These are phyloP conservation scores for Colletotrichum tofieldiae DNA, from an alignment of 2,329 filamentous ascomycete species.

Conservation along the genomic window DNA sequence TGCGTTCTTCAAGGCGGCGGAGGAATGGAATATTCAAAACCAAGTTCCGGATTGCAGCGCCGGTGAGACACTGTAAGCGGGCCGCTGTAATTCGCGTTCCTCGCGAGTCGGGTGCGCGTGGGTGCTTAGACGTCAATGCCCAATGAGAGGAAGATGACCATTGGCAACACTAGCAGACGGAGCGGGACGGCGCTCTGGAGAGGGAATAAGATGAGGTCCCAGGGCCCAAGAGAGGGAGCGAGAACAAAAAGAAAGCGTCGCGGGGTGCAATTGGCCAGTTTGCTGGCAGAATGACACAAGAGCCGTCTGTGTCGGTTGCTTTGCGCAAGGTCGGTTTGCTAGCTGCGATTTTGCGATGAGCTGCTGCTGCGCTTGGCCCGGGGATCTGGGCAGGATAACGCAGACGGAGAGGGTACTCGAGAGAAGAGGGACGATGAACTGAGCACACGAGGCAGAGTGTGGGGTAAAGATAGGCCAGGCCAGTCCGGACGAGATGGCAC, in stretches of 20 bases:
- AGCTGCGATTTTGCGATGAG: not conserved
- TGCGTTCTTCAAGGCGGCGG: conserved; percentile 25
- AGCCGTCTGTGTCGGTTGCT: not conserved
- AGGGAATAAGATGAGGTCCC: not conserved
- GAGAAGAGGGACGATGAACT: conserved; percentile 4
- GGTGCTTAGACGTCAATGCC: conserved; percentile 15
- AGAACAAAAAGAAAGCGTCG: not conserved
- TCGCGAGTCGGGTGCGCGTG: not conserved
- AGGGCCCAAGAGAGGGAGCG: not conserved
- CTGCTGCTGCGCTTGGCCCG: not conserved
- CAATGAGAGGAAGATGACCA: not conserved
- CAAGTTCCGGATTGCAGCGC: not conserved
- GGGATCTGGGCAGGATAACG: not conserved
- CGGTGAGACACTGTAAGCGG: conserved; percentile 31
- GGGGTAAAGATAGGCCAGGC: conserved; percentile 30
- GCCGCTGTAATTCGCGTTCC: conserved; percentile 23
- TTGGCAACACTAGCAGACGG: conserved; percentile 1
- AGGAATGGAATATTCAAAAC: conserved; percentile 19
- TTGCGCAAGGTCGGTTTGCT: not conserved
- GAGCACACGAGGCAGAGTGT: conserved; percentile 36
- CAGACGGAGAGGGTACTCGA: not conserved
- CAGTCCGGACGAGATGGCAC: conserved; percentile 7
- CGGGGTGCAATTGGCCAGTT: not conserved
- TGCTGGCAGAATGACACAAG: not conserved
- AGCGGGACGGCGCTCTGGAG: not conserved